Evolutionary conservation across 2,329 filamentous ascomycete species (phyloP), one percentile per base, ranked within the genome.

Genomic region (Alternaria sp.): DNA sequence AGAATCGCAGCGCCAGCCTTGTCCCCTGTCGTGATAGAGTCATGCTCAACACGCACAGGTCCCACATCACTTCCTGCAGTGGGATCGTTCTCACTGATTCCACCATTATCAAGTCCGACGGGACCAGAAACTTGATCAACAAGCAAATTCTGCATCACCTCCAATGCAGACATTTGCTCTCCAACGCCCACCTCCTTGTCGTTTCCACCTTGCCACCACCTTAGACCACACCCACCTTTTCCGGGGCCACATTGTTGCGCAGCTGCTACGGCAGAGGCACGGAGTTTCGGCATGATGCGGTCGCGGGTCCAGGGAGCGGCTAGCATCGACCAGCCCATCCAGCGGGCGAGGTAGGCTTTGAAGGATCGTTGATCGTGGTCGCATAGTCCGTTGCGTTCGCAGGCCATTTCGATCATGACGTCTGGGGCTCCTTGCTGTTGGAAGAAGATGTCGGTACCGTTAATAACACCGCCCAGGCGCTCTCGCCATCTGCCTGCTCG

Each of bases 1-100:
- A 88, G 65, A 59, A 93, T 85, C 4, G 86, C 87, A 19, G 91
- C 91, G 12, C 90, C 92, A 7, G 87, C 90, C 62, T 82, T 86
- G 70, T 93, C 91, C 6, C 83, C 88, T 0, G 83, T 83, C 3
- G 86, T 87, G 26, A 89, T 84, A 2, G 63, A 54, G 17, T 74
- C 61, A 55, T 69, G 69, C 11, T 63, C 58, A 25, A 73, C 61
- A 4, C 77, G 74, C 2, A 72, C 64, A 43, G 62, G 64, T 45
- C 75, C 72, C 17, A 59, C 62, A 44, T 77, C 72, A 62, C 59
- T 65, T 12, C 81, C 81, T 3, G 80, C 81, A 47, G 57, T 74
- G 3, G 81, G 79, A 61, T 88, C 78, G 21, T 85, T 84, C 65
- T 79, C 69, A 44, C 79, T 83, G 12, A 82, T 86, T 40, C 86